Evolutionary conservation across 2,329 filamentous ascomycete genomes (phyloP), one percentile per base, ranked within the genome.

Genomic region (Blastomyces percursus): DNA sequence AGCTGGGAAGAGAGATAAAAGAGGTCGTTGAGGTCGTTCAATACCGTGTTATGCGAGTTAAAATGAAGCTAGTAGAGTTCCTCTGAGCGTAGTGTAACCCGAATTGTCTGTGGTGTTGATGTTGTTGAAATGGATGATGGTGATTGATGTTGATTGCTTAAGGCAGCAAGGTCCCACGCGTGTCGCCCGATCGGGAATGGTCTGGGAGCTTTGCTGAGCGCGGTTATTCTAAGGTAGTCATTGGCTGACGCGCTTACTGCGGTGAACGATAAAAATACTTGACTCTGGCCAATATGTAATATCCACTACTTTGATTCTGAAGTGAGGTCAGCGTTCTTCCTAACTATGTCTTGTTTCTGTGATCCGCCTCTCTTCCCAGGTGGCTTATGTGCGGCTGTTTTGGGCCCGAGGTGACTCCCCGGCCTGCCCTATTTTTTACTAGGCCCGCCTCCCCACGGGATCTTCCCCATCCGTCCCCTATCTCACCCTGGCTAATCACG

Each of bases 181-280:
- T 60, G 38, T 54, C 62, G 62, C 64, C 64, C 62, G 61, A 65
- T 65, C 51, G 38, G 62, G 64, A 61, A 54, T 65, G 62, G 64
- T 21, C 16, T 12, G 2, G 1, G 3, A 42, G 35, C 48, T 61
- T 48, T 14, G 8, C 44, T 55, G 19, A n/a, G 9, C 50, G 27
- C 50, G 50, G 50, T 12, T 30, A 52, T 52, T 52, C 12, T 19
- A 4, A 14, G 50, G 3, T 16, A 6, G 24, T 30, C 12, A 52
- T 52, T 52, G 50, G 50, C 21, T 19, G 5, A n/a, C 9, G 46
- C 46, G 46, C 46, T 48, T 48, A 9, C 19, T 48, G 44, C 9
- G 27, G 30, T 42, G n/a, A 32, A 32, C 30, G 30, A 32, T 32
- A 32, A n/a, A n/a, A n/a, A n/a, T n/a, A n/a, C n/a, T n/a, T n/a